Evolutionary conservation across 441 rosid genomes (phyloP), one percentile per base, ranked within the genome.

Genomic region (Capsella rubella): DNA sequence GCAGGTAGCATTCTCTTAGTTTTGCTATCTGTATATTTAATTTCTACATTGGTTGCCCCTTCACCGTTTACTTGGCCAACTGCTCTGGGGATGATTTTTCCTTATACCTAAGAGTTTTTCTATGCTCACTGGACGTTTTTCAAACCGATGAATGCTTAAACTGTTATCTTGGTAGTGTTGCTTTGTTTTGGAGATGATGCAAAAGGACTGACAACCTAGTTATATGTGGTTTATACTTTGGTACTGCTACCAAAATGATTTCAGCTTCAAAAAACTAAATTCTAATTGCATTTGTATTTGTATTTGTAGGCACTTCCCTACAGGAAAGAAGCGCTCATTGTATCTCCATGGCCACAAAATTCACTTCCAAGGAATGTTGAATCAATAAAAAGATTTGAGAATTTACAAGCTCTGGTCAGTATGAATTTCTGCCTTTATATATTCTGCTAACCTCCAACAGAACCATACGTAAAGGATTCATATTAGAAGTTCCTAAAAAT

Each of bases 351-450:
- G 99, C 92, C 97, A 16, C 82, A 82, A 71, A 84, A 79, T 73
- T 88, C 93, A 72, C 97, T 95, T 78, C 97, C 97, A 27, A 87
- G 81, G 67, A 74, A 75, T 72, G 59, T 77, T 32, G 85, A 71
- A 70, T 83, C 89, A 49, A 75, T 92, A 13, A 95, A 84, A 83
- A 83, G 87, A 82, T 95, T 90, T 80, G 97, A 95, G 77, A 95
- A 92, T 77, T 83, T 95, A 60, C 94, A 92, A 79, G 91, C 91
- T 74, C 71, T 95, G 88, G 99, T 92, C 56, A 85, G 95, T 80
- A 72, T 50, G 50, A 50, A 29, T 18, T 43, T 74, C 56, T 35
- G 31, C 46, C 59, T 60, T 50, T 14, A 32, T 21, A 6, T 37
- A 54, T 51, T 55, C 64, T 65, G 54, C 46, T 56, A 50, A 57